Base-by-base conservation (phyloP, 2,329 filamentous ascomycete species). In the Metarhizium anisopliae region DNA sequence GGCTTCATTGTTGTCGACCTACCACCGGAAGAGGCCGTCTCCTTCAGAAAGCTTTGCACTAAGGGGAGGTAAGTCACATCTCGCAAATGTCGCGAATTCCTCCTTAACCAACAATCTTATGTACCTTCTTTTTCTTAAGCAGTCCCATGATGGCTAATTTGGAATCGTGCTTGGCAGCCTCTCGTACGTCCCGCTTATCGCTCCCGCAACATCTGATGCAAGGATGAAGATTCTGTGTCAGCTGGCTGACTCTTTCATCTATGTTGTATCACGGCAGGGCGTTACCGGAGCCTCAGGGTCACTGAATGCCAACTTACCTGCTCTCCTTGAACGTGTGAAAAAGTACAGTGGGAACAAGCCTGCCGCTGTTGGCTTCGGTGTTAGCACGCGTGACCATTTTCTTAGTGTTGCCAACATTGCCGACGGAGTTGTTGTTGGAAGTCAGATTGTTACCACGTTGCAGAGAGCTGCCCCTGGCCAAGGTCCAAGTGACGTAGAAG, bases 171-270 rank as follows among this genome's bases (percentile, higher is more conserved):
- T 47, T 16, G 49, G 5, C 61, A 88, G 87, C 30, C 83, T 99
- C 38, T 96, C 92, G 6, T 99, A 97, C 69, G 89, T 99, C 14
- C 94, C 94, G n/a, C 79, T 99, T 54, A 96, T 99, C 64, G 93
- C 94, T 0, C 94, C 94, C 6, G 85, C 92, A 11, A 97, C 94
- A 2, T 96, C 91, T 6, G 91, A 96, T 64, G 80, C 84, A 61
- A 89, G 94, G 66, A 96, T 99, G 92, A 93, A 89, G 74, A 81
- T 96, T 45, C 86, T 99, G 13, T 99, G 94, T 82, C 85, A 90
- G 70, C 93, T 99, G 60, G 94, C 94, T 67, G 93, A 97, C 74
- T 96, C 92, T 3, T 99, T 97, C 77, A 95, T 99, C 74, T 99
- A 99, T 70, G 92, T 99, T 59, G 94, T 99, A 55, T 97, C 93